Percentiles rank a stretch among this genome's conserved stretches.
phyloP scores from a whole-genome alignment of 208 protist species.

The Acanthamoeba lenticulata region DNA sequence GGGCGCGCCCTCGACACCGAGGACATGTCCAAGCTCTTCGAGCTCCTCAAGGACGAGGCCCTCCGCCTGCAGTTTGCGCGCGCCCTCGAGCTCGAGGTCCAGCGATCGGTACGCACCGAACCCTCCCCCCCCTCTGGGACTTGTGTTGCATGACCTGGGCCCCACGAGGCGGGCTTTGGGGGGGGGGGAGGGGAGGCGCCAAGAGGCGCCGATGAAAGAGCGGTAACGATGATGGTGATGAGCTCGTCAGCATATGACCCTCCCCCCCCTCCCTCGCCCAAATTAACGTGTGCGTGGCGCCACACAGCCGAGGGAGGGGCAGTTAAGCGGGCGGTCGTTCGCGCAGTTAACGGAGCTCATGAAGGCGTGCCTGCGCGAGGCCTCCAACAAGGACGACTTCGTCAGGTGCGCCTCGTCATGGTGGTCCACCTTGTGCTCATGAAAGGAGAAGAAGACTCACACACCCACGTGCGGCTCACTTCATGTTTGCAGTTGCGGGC shows the following conservation, averaged over 20 bases:
- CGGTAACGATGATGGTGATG: no score
- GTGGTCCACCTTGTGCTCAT: no score
- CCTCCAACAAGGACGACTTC: slow-evolving; percentile 19
- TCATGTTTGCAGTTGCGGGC: neutral
- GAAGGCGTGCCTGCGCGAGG: neutral
- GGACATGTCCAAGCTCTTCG: slow-evolving; percentile 18
- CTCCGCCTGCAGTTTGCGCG: neutral
- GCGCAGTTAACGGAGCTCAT: slow-evolving; percentile 25
- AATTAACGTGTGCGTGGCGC: no score
- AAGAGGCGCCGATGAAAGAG: no score
- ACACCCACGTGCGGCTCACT: neutral
- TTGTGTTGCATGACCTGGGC: no score
- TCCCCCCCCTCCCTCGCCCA: no score
- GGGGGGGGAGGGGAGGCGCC: no score
- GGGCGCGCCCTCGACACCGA: neutral
- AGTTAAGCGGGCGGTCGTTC: slow-evolving; percentile 8
- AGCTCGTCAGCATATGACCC: no score
- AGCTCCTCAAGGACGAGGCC: neutral
- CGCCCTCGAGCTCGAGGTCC: neutral
- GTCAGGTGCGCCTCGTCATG: neutral
- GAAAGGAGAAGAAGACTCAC: neutral
- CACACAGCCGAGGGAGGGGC: neutral
- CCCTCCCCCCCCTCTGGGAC: neutral
- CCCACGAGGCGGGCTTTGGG: neutral
- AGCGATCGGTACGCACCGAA: neutral